Conservation (phyloP, 495 filamentous ascomycete genomes). For the Penicillium salamii region DNA sequence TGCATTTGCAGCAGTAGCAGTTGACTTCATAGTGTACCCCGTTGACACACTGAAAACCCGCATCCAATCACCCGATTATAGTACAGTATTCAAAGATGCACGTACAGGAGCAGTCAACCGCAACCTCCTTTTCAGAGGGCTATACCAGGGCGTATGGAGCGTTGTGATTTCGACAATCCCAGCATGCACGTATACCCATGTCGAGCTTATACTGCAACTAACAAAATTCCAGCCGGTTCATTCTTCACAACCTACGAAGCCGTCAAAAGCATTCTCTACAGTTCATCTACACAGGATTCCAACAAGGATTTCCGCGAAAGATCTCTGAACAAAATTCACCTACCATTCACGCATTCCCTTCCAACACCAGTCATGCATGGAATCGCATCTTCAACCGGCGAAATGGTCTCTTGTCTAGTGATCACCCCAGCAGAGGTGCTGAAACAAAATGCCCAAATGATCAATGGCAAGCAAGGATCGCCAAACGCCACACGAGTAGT, state of each 20-base stretch:
- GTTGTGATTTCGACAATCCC: conserved; percentile 86
- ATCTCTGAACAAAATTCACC: conserved; percentile 39
- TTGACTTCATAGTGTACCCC: conserved; percentile 79
- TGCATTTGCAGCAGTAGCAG: conserved; percentile 74
- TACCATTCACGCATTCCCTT: conserved; percentile 37
- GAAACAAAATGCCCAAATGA: conserved; percentile 89
- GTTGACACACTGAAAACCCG: conserved; percentile 85
- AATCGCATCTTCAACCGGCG: conserved; percentile 67
- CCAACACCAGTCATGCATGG: conserved; percentile 66
- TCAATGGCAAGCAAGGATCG: conserved; percentile 6
- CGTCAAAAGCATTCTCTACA: conserved; percentile 56
- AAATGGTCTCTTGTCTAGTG: conserved; percentile 79
- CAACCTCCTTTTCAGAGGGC: conserved; percentile 61
- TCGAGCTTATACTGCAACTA: not conserved
- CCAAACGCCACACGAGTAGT: conserved; percentile 47
- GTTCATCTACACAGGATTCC: conserved; percentile 25
- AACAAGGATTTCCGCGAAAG: not conserved
- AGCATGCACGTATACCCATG: conserved; percentile 53
- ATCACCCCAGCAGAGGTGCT: conserved; percentile 87
- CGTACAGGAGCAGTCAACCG: conserved; percentile 51
- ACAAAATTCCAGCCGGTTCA: conserved; percentile 59
- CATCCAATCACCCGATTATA: conserved; percentile 73
- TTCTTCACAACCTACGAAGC: conserved; percentile 92
- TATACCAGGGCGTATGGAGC: conserved; percentile 88
- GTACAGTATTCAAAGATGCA: conserved; percentile 55